Conservation (phyloP, 164 flowering plant species). For the Protea cynaroides region DNA sequence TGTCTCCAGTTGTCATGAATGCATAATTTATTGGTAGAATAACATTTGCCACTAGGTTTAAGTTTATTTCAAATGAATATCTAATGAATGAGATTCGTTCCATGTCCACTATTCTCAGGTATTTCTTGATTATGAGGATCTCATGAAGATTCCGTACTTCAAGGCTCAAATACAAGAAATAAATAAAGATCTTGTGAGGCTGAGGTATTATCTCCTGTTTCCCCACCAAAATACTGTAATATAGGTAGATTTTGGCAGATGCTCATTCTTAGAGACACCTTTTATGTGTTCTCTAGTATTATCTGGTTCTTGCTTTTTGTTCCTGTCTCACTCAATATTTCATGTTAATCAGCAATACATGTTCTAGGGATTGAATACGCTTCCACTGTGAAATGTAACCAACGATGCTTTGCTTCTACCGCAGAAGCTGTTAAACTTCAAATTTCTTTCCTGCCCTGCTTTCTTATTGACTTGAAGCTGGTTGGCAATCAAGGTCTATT, state of each 20-base stretch:
- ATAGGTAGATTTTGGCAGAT: not conserved
- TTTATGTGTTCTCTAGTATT: not conserved
- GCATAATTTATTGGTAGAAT: not conserved
- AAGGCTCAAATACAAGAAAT: constrained; percentile 25
- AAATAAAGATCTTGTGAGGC: constrained; percentile 27
- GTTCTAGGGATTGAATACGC: no score
- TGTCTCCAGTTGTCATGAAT: not conserved
- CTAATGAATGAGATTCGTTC: constrained; percentile 3
- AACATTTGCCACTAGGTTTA: not conserved
- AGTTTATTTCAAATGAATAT: not conserved
- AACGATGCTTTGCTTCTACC: no score
- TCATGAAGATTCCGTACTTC: constrained; percentile 54
- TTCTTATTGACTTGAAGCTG: no score
- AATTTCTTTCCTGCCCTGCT: no score
- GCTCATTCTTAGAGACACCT: not conserved
- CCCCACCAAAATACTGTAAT: not conserved
- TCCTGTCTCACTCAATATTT: not conserved
- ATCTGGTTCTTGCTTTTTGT: not conserved
- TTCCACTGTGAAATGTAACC: no score
- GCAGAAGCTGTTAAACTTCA: no score
- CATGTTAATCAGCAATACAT: no score
- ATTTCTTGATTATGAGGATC: constrained; percentile 62
- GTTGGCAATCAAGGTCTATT: no score
- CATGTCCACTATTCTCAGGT: constrained; percentile 33
- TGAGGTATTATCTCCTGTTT: constrained; percentile 36